Percentiles rank a stretch among this genome's conserved stretches.
These are phyloP conservation scores for Podospora pseudopauciseta DNA, from an alignment of 495 filamentous ascomycete species.

Conservation along the genomic window DNA sequence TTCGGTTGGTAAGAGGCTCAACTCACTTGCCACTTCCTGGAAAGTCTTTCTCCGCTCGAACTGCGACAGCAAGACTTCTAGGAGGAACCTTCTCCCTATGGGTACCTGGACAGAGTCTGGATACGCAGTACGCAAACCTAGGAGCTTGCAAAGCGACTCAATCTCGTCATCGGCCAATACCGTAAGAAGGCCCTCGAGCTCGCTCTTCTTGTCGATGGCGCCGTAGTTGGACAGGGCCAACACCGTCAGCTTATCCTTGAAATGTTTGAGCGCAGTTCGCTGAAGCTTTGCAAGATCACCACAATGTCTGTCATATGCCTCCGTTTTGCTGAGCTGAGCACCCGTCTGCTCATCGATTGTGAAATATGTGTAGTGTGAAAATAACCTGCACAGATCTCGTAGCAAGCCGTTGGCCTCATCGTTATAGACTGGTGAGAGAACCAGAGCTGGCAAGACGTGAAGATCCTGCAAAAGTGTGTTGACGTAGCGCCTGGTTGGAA, in stretches of 20 bases:
- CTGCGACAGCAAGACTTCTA: constrained; percentile 71
- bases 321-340: constrained; percentile 62
- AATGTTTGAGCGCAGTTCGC: constrained; percentile 73
- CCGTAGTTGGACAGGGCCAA: constrained; percentile 90
- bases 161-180: constrained; percentile 71
- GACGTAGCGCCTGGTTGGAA: constrained; percentile 90
- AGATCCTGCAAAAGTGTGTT: constrained; percentile 90
- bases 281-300: constrained; percentile 73
- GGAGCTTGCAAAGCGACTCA: constrained; percentile 58
- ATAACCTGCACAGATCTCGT: constrained; percentile 72
- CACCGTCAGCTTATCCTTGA: constrained; percentile 86
- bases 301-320: constrained; percentile 78
- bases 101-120: constrained; percentile 63
- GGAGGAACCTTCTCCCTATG: constrained; percentile 62
- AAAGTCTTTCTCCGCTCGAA: constrained; percentile 80
- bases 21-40: constrained; percentile 67
- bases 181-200: constrained; percentile 74
- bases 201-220: constrained; percentile 72
- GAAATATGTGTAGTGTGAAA: constrained; percentile 83
- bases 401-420: constrained; percentile 71
- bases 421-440: constrained; percentile 72
- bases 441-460: constrained; percentile 78
- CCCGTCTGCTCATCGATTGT: constrained; percentile 90
- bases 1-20: constrained; percentile 81
- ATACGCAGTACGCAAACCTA: constrained; percentile 79